These are phyloP conservation scores for Debaryomyces castellii DNA, from an alignment of 805 yeast genomes.

Conservation along the genomic window DNA sequence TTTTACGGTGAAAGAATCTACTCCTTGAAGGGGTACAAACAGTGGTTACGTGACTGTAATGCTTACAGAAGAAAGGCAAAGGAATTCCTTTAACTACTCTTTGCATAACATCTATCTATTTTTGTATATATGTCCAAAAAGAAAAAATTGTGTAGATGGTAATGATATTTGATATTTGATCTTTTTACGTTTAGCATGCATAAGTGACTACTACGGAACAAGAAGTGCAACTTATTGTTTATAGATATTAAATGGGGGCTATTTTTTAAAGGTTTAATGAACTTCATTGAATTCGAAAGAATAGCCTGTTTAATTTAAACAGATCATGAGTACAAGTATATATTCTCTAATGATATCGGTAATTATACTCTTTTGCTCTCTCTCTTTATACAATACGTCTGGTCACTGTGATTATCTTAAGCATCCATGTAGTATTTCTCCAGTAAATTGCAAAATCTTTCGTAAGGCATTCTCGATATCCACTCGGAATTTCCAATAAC, in stretches of 20 bases:
- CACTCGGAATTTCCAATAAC: background rate
- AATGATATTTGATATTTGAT: background rate
- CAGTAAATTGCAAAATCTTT: background rate
- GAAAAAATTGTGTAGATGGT: background rate
- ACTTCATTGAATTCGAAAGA: no score
- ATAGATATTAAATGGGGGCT: no score
- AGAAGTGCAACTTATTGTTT: no score
- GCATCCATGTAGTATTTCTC: background rate
- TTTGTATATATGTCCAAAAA: background rate
- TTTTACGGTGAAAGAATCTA: constrained; percentile 96
- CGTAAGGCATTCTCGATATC: background rate
- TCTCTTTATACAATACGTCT: background rate
- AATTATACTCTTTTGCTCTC: no score
- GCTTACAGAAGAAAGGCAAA: constrained; percentile 81
- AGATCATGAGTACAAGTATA: no score
- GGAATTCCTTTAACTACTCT: constrained; percentile 55
- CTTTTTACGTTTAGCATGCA: no score
- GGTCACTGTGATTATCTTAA: no score
- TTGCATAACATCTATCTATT: background rate
- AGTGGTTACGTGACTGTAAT: constrained; percentile 94
- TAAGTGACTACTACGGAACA: no score
- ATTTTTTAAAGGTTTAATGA: no score
- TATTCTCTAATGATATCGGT: background rate
- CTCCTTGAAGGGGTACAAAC: constrained; percentile 80
- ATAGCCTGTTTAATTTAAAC: no score